Base-by-base conservation (phyloP, 2,329 filamentous ascomycete genomes). In the Arthrobotrys conoides region DNA sequence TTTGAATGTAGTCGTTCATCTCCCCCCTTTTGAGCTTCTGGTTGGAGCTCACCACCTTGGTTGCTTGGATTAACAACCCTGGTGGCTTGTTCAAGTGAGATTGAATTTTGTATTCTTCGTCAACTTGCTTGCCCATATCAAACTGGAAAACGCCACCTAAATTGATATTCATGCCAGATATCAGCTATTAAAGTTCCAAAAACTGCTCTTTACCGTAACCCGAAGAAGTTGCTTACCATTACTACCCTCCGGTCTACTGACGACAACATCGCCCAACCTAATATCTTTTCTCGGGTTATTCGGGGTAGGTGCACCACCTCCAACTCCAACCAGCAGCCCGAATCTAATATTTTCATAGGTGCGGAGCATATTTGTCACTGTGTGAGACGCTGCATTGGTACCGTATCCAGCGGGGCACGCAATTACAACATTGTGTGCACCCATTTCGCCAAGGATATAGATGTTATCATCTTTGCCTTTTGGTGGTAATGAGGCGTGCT, bases 261-360 rank as follows among this genome's bases (percentile, higher is more conserved):
- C 55, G 1, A 71, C 55, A 71, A 71, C 67, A 36, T 71, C 67
- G n/a, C 67, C 67, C 24, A 71, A 44, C 41, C 67, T 38, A 63
- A 71, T 61, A 71, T 71, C 67, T 24, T 36, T 18, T 18, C 12
- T 3, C 27, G 67, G 48, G 49, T 53, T 30, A 10, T 53, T 38
- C 3, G 51, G 38, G 2, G 30, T 30, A n/a, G 69, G 69, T 2
- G 61, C 69, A 5, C 69, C 70, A 36, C 61, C 70, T 18, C 70
- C 70, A 27, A 66, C 59, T 9, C 70, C 70, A 3, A 73, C 70
- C 53, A 73, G 38, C n/a, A 73, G 63, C 1, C 59, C 41, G 33
- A 73, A 66, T 0, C 51, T 20, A 9, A 73, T 2, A 59, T 59
- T 61, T 38, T 22, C 46, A n/a, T 67, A 73, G 2, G 70, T 66